These are phyloP conservation scores for Leishmania tarentolae DNA, from an alignment of 208 protist species.

Conservation along the genomic window DNA sequence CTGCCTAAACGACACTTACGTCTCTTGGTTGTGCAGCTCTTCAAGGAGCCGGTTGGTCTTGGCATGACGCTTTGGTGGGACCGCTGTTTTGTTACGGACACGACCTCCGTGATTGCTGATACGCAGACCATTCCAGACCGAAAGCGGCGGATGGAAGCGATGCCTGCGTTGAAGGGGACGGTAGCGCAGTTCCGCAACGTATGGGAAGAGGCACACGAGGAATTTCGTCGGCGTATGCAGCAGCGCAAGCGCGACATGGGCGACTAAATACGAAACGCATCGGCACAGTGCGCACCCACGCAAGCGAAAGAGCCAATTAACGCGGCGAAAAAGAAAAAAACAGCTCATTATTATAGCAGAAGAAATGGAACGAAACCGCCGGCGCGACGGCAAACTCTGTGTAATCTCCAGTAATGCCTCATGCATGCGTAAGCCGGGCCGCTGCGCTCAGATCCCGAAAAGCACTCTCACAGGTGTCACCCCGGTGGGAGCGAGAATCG, in stretches of 20 bases:
- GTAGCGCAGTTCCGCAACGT: constrained; percentile 49
- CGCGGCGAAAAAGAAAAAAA: not conserved
- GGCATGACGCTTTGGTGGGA: constrained; percentile 83
- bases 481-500: not conserved
- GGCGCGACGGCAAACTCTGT: not conserved
- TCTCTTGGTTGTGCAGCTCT: constrained; percentile 67
- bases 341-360: too few relatives aligned
- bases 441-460: not conserved
- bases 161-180: constrained; percentile 11
- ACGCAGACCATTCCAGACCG: constrained; percentile 49
- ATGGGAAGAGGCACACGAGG: constrained; percentile 71
- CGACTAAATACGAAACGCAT: not conserved
- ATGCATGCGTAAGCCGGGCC: not conserved
- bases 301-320: not conserved
- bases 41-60: constrained; percentile 63
- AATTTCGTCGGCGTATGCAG: constrained; percentile 58
- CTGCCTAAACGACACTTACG: constrained; percentile 45
- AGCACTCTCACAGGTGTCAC: not conserved
- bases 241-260: constrained; percentile 22
- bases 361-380: not conserved
- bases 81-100: constrained; percentile 64
- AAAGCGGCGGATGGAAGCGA: constrained; percentile 18
- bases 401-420: not conserved
- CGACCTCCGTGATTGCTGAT: constrained; percentile 44
- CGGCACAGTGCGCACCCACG: not conserved